These are phyloP conservation scores for Penicillium mononematosum DNA, from an alignment of 495 filamentous ascomycete species.

Conservation along the genomic window DNA sequence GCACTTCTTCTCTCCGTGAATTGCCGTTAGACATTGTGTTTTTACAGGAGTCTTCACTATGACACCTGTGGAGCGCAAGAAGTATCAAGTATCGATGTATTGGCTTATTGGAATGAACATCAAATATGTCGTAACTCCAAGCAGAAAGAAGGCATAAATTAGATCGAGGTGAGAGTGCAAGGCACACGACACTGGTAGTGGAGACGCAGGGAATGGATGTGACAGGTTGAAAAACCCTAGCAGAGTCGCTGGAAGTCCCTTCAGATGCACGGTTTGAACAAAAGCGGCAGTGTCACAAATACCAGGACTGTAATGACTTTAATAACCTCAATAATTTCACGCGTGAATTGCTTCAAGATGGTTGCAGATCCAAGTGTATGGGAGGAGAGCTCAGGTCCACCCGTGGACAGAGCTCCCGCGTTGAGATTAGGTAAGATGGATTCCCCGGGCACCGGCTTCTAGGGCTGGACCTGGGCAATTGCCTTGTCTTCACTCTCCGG, in stretches of 20 bases:
- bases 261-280: neutral
- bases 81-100: neutral
- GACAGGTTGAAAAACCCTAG: neutral
- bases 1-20: slow-evolving; percentile 19
- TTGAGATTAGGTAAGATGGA: neutral
- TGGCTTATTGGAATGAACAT: neutral
- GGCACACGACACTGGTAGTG: neutral
- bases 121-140: neutral
- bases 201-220: neutral
- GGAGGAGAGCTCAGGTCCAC: neutral
- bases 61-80: neutral
- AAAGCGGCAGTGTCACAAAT: neutral
- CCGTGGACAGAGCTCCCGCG: too few species aligned
- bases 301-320: neutral
- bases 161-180: neutral
- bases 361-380: neutral
- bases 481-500: too few species aligned
- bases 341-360: neutral
- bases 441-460: too few species aligned
- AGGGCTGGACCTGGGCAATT: too few species aligned
- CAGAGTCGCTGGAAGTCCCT: neutral
- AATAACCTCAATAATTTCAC: neutral
- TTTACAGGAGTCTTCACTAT: neutral
- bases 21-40: neutral
- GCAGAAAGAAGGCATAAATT: neutral